A percentile compares a stretch with the other conserved stretches of the same genome.
These are phyloP conservation scores for Tetracentron sinense DNA, from an alignment of 164 flowering plant genomes.

Conservation along the genomic window DNA sequence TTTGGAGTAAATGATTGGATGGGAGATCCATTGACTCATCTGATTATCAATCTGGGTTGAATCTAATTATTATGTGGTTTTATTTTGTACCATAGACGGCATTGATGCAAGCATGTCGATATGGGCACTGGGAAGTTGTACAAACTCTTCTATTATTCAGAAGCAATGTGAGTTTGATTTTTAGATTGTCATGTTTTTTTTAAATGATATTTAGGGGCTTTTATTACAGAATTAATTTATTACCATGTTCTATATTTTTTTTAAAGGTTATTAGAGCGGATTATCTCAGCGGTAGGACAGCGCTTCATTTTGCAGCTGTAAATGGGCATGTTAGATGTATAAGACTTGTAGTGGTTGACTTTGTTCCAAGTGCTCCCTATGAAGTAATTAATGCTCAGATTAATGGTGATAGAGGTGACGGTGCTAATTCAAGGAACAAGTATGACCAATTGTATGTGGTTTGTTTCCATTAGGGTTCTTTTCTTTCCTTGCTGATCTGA, in stretches of 20 bases:
- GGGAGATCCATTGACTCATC: background rate
- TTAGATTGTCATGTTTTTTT: too few species aligned
- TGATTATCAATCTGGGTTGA: background rate
- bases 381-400: conserved; percentile 34
- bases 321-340: conserved; percentile 92
- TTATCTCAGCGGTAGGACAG: conserved; percentile 92
- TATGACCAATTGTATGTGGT: conserved; percentile 43
- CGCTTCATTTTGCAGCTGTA: conserved; percentile 92
- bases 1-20: background rate
- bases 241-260: background rate
- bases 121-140: conserved; percentile 98
- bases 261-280: conserved; percentile 48
- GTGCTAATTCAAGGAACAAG: conserved; percentile 40
- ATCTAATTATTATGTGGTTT: conserved; percentile 5
- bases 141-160: conserved; percentile 80
- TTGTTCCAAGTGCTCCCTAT: conserved; percentile 74
- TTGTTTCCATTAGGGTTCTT: conserved; percentile 7
- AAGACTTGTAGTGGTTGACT: conserved; percentile 81
- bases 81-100: conserved; percentile 55
- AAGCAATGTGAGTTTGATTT: conserved; percentile 69
- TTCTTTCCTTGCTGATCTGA: background rate
- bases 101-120: conserved; percentile 97
- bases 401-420: conserved; percentile 34
- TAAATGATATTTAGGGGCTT: background rate
- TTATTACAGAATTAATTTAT: too few species aligned